phyloP scores from a whole-genome alignment of 441 rosid genomes.

The Gossypium davidsonii region DNA sequence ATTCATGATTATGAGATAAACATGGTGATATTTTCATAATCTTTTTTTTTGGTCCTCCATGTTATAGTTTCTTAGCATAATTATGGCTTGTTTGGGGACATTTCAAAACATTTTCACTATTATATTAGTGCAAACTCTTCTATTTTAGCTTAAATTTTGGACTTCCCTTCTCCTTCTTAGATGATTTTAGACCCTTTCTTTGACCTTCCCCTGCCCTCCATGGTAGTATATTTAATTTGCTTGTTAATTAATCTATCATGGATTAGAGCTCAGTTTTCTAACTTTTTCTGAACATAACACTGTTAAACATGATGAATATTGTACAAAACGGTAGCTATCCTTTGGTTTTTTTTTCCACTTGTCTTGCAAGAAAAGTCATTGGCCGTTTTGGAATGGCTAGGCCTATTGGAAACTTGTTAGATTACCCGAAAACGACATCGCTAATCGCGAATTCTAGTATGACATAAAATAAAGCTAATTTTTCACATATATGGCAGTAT shows the following conservation, averaged over 20 bases:
- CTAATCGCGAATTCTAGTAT: not conserved
- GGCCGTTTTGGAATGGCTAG: not conserved
- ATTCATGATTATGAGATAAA: slow-evolving; percentile 8
- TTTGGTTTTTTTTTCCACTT: not conserved
- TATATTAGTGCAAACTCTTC: not conserved
- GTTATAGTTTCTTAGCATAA: not conserved
- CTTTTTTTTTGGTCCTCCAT: not conserved
- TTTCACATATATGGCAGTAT: slow-evolving; percentile 7
- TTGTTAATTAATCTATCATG: not conserved
- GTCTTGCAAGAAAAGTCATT: slow-evolving; percentile 1
- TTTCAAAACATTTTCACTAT: not conserved
- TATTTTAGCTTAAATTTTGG: not conserved
- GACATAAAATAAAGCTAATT: not conserved
- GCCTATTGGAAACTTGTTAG: not conserved
- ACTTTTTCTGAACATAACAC: not conserved
- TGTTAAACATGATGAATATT: not conserved
- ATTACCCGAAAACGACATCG: not conserved
- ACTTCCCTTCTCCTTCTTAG: not conserved
- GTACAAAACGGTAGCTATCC: not conserved
- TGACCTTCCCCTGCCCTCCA: not conserved
- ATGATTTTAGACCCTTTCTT: not conserved
- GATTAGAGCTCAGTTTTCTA: not conserved
- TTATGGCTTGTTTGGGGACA: not conserved
- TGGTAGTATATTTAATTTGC: not conserved
- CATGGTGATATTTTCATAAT: not conserved